Conservation (phyloP, 441 rosid genomes). For the Viola pubescens region DNA sequence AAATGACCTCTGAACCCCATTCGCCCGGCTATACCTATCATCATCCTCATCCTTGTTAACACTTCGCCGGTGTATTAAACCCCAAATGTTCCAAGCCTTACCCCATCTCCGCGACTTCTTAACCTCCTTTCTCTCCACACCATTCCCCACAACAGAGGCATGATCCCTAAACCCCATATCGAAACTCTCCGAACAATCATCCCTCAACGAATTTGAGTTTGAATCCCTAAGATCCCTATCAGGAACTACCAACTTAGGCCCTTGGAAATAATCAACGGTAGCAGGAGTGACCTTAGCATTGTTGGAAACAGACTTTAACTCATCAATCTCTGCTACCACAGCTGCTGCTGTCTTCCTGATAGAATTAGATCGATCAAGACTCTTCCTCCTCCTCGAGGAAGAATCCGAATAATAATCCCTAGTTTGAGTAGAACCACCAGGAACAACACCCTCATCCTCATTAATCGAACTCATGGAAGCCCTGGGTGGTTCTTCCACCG, state of each 20-base stretch:
- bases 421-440: constrained; percentile 91
- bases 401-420: constrained; percentile 91
- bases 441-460: constrained; percentile 44
- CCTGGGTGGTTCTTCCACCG: constrained; percentile 59
- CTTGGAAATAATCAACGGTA: constrained; percentile 36
- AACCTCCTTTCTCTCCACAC: constrained; percentile 55
- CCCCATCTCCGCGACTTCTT: constrained; percentile 90
- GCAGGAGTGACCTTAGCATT: constrained; percentile 68
- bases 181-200: constrained; percentile 55
- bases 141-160: constrained; percentile 39
- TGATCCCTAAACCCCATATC: constrained; percentile 56
- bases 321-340: constrained; percentile 83
- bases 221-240: constrained; percentile 50
- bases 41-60: constrained; percentile 83
- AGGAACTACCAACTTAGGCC: constrained; percentile 36
- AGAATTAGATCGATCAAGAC: constrained; percentile 84
- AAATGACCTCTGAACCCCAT: constrained; percentile 80
- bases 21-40: constrained; percentile 59
- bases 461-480: constrained; percentile 22
- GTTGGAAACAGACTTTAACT: constrained; percentile 46
- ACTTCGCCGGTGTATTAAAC: constrained; percentile 65
- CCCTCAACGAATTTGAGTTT: constrained; percentile 66
- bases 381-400: constrained; percentile 71
- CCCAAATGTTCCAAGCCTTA: constrained; percentile 85
- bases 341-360: constrained; percentile 79